Evolutionary conservation across 176 grass and related monocot species (phyloP).

Genomic region (Miscanthus lutarioriparius): DNA sequence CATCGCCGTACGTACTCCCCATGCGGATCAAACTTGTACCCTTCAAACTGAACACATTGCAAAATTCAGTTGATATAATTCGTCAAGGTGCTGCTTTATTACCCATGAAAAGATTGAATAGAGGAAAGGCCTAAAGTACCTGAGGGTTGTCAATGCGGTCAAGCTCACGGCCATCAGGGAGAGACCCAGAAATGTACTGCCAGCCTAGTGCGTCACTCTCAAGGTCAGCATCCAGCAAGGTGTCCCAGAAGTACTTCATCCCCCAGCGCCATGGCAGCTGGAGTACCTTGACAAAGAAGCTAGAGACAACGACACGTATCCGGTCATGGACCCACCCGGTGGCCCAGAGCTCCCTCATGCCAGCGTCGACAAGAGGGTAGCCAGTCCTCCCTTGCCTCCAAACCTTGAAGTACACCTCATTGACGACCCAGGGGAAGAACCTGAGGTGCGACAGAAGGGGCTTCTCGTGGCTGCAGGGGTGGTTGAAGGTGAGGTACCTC

Average conservation of each 20-base stretch:
- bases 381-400: conserved; percentile 97
- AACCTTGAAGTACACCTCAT: conserved; percentile 80
- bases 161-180: conserved; percentile 90
- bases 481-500: conserved; percentile 94
- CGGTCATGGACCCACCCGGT: conserved; percentile 96
- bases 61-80: conserved; percentile 11
- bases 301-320: conserved; percentile 86
- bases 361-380: conserved; percentile 94
- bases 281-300: conserved; percentile 98
- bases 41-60: conserved; percentile 67
- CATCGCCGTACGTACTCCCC: conserved; percentile 95
- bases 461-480: conserved; percentile 81
- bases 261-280: conserved; percentile 98
- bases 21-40: conserved; percentile 85
- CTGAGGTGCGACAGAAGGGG: conserved; percentile 84
- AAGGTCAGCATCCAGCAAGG: conserved; percentile 93
- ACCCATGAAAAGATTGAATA: conserved; percentile 32
- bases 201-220: conserved; percentile 96
- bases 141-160: conserved; percentile 96
- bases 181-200: conserved; percentile 94
- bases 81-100: conserved; percentile 42
- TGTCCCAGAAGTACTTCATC: conserved; percentile 99
- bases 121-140: conserved; percentile 52
- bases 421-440: conserved; percentile 92
- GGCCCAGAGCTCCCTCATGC: conserved; percentile 98